Conservation (phyloP, 2,329 filamentous ascomycete genomes). For the Beauveria scarabaeidicola region DNA sequence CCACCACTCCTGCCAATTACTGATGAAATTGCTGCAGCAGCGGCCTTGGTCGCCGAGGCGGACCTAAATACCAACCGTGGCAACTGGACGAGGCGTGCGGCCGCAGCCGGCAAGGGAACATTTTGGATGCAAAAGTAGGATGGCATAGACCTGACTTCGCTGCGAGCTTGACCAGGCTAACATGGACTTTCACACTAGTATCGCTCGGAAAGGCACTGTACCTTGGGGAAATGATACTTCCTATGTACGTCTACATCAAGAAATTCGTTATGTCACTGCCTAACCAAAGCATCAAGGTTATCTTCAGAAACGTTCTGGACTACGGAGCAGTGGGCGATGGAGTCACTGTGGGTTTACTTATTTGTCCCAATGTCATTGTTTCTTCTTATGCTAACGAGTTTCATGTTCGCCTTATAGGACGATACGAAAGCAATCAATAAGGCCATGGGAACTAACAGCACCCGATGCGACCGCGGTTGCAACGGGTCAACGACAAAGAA, state of each 20-base stretch:
- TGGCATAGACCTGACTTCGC: background rate
- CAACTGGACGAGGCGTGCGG: background rate
- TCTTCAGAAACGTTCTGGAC: constrained; percentile 5
- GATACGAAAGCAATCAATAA: constrained; percentile 30
- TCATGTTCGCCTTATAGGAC: background rate
- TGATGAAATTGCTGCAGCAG: constrained; percentile 17
- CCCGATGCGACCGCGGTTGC: background rate
- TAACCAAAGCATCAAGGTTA: background rate
- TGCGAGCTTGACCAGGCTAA: background rate
- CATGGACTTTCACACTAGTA: background rate
- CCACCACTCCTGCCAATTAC: constrained; percentile 16
- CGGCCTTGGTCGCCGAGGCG: constrained; percentile 18
- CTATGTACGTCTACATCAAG: constrained; percentile 1
- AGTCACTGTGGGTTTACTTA: background rate
- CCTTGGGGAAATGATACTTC: constrained; percentile 18
- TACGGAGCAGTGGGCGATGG: constrained; percentile 3
- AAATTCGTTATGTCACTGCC: background rate
- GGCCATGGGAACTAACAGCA: constrained; percentile 17
- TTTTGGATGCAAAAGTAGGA: constrained; percentile 18
- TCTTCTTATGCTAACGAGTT: background rate
- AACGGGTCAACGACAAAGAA: background rate
- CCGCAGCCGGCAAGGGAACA: background rate
- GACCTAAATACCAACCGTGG: constrained; percentile 11
- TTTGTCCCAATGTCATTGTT: background rate
- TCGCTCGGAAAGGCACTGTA: constrained; percentile 15